phyloP scores from a whole-genome alignment of 2,329 filamentous ascomycete genomes.

The Alternaria postmessia region DNA sequence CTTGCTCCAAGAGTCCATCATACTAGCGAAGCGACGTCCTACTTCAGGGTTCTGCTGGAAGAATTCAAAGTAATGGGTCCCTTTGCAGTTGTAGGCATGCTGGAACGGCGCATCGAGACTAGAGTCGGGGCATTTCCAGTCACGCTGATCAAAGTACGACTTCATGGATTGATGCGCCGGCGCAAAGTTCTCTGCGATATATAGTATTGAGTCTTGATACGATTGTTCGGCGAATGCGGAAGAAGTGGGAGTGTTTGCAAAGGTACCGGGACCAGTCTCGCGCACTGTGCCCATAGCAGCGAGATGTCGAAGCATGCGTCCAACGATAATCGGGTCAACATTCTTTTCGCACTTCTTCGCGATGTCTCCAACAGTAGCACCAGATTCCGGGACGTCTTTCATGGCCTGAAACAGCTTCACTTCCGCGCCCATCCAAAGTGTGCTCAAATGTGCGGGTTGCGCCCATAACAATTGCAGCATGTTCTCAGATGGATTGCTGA shows the following conservation, averaged over 20 bases:
- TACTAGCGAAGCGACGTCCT: constrained; percentile 36
- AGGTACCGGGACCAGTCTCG: constrained; percentile 28
- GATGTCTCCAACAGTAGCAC: constrained; percentile 23
- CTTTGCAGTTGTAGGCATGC: constrained; percentile 31
- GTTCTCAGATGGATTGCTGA: constrained; percentile 35
- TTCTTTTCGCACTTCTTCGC: constrained; percentile 22
- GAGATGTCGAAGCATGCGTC: constrained; percentile 40
- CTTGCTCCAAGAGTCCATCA: constrained; percentile 40
- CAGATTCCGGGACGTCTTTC: constrained; percentile 13
- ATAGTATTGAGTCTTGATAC: constrained; percentile 35
- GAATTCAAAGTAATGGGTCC: constrained; percentile 33
- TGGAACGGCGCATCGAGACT: constrained; percentile 34
- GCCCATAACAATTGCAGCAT: constrained; percentile 34
- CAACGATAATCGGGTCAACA: constrained; percentile 31
- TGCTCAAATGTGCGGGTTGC: constrained; percentile 30
- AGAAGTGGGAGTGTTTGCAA: constrained; percentile 27
- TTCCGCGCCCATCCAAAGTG: constrained; percentile 32
- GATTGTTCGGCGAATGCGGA: constrained; percentile 24
- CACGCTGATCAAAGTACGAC: constrained; percentile 25
- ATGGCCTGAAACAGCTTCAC: constrained; percentile 36
- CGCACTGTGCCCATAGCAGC: constrained; percentile 33
- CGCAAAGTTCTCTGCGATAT: constrained; percentile 32
- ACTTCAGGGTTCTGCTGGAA: constrained; percentile 31
- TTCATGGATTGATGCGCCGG: constrained; percentile 28
- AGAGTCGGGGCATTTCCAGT: constrained; percentile 26